These are phyloP conservation scores for Cladophialophora immunda DNA, from an alignment of 2,329 filamentous ascomycete genomes.

Conservation along the genomic window DNA sequence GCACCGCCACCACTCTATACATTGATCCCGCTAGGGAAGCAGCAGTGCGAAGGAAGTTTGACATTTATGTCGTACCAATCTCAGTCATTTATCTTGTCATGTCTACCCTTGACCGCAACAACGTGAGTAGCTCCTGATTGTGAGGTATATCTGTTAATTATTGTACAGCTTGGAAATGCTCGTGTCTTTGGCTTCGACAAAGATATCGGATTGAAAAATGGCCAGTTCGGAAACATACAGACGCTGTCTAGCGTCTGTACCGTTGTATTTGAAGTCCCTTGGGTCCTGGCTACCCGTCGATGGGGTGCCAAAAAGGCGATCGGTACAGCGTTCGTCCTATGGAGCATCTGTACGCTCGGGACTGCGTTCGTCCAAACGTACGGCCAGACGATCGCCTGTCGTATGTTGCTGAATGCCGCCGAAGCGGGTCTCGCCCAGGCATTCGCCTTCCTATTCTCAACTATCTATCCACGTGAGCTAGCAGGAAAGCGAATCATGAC, in stretches of 20 bases:
- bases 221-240: conserved; percentile 65
- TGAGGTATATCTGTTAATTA: conserved; percentile 43
- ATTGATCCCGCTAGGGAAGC: conserved; percentile 36
- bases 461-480: conserved; percentile 26
- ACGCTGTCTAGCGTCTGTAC: conserved; percentile 31
- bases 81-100: conserved; percentile 46
- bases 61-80: conserved; percentile 32
- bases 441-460: conserved; percentile 29
- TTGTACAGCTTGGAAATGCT: conserved; percentile 53
- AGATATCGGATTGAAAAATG: conserved; percentile 64
- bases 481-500: conserved; percentile 27
- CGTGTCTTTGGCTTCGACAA: conserved; percentile 69
- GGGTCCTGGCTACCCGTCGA: conserved; percentile 28
- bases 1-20: conserved; percentile 22
- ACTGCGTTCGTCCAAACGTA: conserved; percentile 44
- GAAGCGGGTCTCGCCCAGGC: conserved; percentile 30
- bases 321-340: conserved; percentile 26
- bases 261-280: conserved; percentile 31
- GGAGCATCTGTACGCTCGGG: conserved; percentile 27
- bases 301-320: conserved; percentile 29
- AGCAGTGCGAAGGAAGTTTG: conserved; percentile 35
- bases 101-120: conserved; percentile 55
- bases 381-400: conserved; percentile 42
- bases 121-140: conserved; percentile 45
- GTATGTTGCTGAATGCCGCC: conserved; percentile 43